Percentiles rank a stretch among this genome's conserved stretches.
Conservation (phyloP, 2,329 filamentous ascomycete genomes). For the Pseudocercospora fuligena region DNA sequence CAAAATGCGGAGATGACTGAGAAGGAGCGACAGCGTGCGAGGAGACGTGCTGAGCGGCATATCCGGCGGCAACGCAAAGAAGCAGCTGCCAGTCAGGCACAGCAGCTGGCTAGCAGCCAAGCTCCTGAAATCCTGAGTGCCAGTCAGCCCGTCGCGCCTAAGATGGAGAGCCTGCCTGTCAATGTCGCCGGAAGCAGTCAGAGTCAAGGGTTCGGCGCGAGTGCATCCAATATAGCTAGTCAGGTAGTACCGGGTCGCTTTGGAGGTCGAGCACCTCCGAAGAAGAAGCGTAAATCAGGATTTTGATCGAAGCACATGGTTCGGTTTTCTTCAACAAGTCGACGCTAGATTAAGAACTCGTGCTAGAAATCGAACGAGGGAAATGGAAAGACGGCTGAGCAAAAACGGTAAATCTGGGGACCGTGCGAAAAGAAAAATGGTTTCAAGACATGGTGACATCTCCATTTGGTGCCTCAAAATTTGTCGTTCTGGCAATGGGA, state of each 20-base stretch:
- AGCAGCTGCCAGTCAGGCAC: constrained; percentile 34
- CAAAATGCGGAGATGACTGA: constrained; percentile 45
- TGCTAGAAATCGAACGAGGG: too few species aligned
- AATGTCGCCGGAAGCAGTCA: constrained; percentile 32
- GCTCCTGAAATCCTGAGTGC: constrained; percentile 37
- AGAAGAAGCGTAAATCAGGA: constrained; percentile 49
- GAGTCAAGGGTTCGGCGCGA: constrained; percentile 9
- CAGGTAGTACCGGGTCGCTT: constrained; percentile 40
- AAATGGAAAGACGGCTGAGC: neutral
- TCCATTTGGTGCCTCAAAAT: neutral
- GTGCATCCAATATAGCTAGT: constrained; percentile 33
- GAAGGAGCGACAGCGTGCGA: constrained; percentile 43
- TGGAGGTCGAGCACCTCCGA: constrained; percentile 45
- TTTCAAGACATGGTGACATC: neutral
- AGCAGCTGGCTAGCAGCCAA: constrained; percentile 38
- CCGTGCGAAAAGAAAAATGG: neutral
- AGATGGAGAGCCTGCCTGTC: constrained; percentile 20
- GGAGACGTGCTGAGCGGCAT: constrained; percentile 47
- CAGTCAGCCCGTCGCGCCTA: constrained; percentile 32
- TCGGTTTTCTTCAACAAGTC: neutral
- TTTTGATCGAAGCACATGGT: constrained; percentile 33
- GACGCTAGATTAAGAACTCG: neutral
- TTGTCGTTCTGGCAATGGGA: neutral
- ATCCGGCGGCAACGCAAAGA: constrained; percentile 49
- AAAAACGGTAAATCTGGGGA: neutral